Conservation (phyloP, 495 filamentous ascomycete genomes). For the Baudoinia panamericana region DNA sequence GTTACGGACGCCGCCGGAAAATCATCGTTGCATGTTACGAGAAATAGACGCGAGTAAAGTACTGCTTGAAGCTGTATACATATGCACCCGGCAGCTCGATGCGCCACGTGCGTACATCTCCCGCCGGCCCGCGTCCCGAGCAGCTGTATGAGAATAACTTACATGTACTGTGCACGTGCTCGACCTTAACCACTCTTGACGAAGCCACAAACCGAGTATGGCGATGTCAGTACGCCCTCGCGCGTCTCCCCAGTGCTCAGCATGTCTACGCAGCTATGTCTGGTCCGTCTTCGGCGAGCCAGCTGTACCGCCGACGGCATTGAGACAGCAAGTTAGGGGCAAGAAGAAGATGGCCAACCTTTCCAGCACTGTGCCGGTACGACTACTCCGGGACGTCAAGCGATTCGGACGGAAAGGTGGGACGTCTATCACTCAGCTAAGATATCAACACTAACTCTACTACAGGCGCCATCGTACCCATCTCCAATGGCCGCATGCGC, state of each 20-base stretch:
- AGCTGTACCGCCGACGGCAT: conserved; percentile 3
- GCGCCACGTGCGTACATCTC: no score
- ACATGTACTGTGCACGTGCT: no score
- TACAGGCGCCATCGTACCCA: conserved; percentile 42
- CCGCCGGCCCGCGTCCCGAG: no score
- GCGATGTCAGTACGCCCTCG: conserved; percentile 7
- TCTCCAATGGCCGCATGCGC: conserved; percentile 41
- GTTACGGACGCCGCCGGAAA: no score
- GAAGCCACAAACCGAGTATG: no score
- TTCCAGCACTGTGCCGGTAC: conserved; percentile 42
- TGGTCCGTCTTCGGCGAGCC: conserved; percentile 16
- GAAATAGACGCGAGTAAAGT: no score
- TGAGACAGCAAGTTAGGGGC: conserved; percentile 35
- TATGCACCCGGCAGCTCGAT: no score
- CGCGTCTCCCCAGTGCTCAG: conserved; percentile 24
- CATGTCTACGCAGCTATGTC: conserved; percentile 24
- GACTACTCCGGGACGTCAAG: conserved; percentile 45
- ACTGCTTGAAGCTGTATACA: no score
- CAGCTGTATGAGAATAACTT: no score
- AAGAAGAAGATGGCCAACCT: conserved; percentile 41
- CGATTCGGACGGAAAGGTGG: conserved; percentile 48
- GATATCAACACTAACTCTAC: neutral
- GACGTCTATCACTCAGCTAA: no score
- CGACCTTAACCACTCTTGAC: no score
- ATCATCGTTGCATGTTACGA: no score